These are phyloP conservation scores for Neofusicoccum sp. DNA, from an alignment of 2,329 filamentous ascomycete species.

Conservation along the genomic window DNA sequence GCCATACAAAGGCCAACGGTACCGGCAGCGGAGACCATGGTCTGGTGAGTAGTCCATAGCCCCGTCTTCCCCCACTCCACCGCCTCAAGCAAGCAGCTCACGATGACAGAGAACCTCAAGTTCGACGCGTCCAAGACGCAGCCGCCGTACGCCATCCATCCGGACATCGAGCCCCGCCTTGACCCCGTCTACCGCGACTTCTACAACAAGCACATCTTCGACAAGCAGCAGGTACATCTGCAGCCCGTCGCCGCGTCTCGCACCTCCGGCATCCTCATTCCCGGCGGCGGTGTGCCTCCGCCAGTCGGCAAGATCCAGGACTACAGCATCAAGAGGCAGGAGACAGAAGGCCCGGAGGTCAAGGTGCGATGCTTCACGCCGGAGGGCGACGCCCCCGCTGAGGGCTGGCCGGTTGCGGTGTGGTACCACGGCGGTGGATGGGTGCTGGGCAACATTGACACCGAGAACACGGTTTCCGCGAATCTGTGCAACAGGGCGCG, in stretches of 20 bases:
- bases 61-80: background rate
- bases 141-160: slow-evolving; percentile 16
- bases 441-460: slow-evolving; percentile 41
- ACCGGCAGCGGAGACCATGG: background rate
- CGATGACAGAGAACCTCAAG: background rate
- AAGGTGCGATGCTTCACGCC: slow-evolving; percentile 39
- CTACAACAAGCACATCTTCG: slow-evolving; percentile 38
- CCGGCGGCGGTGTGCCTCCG: slow-evolving; percentile 30
- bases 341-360: slow-evolving; percentile 31
- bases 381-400: slow-evolving; percentile 25
- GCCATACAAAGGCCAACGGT: background rate
- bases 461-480: slow-evolving; percentile 36
- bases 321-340: background rate
- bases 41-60: background rate
- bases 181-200: slow-evolving; percentile 45
- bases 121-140: background rate
- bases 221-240: slow-evolving; percentile 16
- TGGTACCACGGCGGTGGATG: slow-evolving; percentile 48
- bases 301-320: slow-evolving; percentile 36
- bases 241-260: slow-evolving; percentile 40
- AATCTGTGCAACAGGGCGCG: slow-evolving; percentile 8
- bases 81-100: background rate
- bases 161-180: slow-evolving; percentile 31
- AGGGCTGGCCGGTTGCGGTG: slow-evolving; percentile 42
- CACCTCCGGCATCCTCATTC: slow-evolving; percentile 25